Evolutionary conservation across 805 yeast genomes (phyloP).

Genomic region (Kodamaea leandrae): DNA sequence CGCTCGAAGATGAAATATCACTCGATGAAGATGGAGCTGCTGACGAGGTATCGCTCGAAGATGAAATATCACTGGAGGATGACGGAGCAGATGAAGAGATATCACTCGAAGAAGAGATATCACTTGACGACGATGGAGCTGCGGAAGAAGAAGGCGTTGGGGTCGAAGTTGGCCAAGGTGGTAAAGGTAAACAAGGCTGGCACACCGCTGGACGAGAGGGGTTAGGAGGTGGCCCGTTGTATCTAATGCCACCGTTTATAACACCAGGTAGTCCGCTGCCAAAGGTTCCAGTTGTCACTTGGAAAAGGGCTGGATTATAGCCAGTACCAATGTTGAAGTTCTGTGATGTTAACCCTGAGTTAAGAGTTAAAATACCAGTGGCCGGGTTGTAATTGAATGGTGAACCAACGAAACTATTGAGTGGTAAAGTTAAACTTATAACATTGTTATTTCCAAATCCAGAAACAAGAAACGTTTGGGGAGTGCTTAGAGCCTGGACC

Average conservation of each 20-base stretch:
- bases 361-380: constrained; percentile 22
- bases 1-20: neutral
- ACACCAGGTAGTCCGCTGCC: constrained; percentile 9
- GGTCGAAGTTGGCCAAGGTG: constrained; percentile 6
- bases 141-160: neutral
- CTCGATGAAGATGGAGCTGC: neutral
- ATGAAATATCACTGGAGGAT: neutral
- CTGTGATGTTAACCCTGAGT: constrained; percentile 8
- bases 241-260: constrained; percentile 10
- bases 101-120: neutral
- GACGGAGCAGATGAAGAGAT: neutral
- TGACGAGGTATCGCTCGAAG: neutral
- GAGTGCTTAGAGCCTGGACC: constrained; percentile 16
- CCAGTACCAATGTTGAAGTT: constrained; percentile 13
- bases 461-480: constrained; percentile 22
- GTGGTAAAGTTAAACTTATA: constrained; percentile 20
- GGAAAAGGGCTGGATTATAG: constrained; percentile 9
- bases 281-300: constrained; percentile 3
- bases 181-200: constrained; percentile 7
- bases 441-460: constrained; percentile 29
- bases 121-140: neutral
- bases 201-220: constrained; percentile 10
- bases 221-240: constrained; percentile 13
- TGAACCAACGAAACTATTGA: constrained; percentile 2
- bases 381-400: constrained; percentile 9